Conservation (phyloP, 2,329 filamentous ascomycete species). For the Dothideomycetes sp. region DNA sequence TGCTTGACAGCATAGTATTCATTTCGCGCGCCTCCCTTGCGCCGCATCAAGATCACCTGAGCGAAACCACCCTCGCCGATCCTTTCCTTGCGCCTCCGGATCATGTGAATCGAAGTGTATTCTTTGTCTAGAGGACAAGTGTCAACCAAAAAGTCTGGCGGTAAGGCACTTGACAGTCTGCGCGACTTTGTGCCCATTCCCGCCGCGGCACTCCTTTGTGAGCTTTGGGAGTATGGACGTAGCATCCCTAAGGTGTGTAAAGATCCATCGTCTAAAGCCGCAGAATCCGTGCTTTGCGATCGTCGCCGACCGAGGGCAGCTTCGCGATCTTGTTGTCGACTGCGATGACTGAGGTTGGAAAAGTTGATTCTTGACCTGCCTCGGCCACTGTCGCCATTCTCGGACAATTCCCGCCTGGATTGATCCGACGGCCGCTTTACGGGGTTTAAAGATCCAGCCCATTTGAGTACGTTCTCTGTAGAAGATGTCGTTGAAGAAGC, state of each 20-base stretch:
- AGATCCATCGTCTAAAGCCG: background rate
- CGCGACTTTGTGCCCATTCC: constrained; percentile 24
- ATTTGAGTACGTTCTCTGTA: background rate
- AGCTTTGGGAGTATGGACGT: background rate
- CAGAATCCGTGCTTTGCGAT: background rate
- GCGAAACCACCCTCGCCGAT: constrained; percentile 76
- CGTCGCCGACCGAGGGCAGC: background rate
- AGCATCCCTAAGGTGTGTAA: too few relatives aligned
- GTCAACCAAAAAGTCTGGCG: constrained; percentile 19
- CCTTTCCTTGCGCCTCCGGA: constrained; percentile 62
- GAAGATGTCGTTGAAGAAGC: too few relatives aligned
- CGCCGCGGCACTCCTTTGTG: constrained; percentile 13
- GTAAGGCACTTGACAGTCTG: constrained; percentile 19
- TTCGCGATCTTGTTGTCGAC: background rate
- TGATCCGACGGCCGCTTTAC: background rate
- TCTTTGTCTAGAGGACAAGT: constrained; percentile 32
- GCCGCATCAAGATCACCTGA: constrained; percentile 68
- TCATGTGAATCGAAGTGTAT: constrained; percentile 12
- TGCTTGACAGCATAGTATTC: constrained; percentile 80
- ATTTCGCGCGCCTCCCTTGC: constrained; percentile 27
- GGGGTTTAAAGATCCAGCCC: background rate
- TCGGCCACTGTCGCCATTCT: background rate
- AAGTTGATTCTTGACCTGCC: background rate
- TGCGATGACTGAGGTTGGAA: background rate
- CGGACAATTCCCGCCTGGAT: background rate